Base-by-base conservation (phyloP, 2,329 filamentous ascomycete species). In the Talaromyces sp. region DNA sequence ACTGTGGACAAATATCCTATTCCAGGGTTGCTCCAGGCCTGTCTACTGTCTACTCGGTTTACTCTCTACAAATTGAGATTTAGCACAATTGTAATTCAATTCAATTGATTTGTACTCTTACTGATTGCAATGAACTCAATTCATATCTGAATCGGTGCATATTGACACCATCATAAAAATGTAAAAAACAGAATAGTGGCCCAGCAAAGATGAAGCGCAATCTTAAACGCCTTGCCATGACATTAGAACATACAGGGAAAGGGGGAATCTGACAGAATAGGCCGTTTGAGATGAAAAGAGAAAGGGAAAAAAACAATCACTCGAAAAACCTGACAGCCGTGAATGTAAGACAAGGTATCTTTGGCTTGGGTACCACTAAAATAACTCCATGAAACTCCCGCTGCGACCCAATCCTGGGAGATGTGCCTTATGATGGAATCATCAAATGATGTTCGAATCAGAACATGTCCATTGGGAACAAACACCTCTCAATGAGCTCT, bases 381-480 rank as follows among this genome's bases (percentile, higher is more conserved):
- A 62, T 62, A 35, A 41, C 60, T 41, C 60, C 60, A 16, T 50
- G 45, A 35, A 61, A 61, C 59, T 61, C 43, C 45, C n/a, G 31
- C 39, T 22, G 22, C 4, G 50, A 35, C 47, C 45, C 31, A 10
- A 19, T 54, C 39, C 39, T 43, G 16, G 13, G n/a, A 59, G 22
- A 14, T 19, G 13, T 16, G 60, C 47, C 24, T 5, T 19, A 37
- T 62, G 45, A 41, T 31, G 33, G 31, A 47, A 19, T 45, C 35
- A 5, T 43, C 24, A 10, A 59, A 14, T n/a, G 5, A 59, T 24
- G 16, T 6, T 16, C 59, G 24, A 24, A 14, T 10, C 2, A 37
- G 13, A 49, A 61, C 24, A 37, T 37, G 33, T 56, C 16, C 61
- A 45, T 33, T 35, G 22, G 24, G 39, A 9, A 63, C n/a, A 37